phyloP scores from a whole-genome alignment of 1,284 basidiomycete species.

The Puccinia coronata region DNA sequence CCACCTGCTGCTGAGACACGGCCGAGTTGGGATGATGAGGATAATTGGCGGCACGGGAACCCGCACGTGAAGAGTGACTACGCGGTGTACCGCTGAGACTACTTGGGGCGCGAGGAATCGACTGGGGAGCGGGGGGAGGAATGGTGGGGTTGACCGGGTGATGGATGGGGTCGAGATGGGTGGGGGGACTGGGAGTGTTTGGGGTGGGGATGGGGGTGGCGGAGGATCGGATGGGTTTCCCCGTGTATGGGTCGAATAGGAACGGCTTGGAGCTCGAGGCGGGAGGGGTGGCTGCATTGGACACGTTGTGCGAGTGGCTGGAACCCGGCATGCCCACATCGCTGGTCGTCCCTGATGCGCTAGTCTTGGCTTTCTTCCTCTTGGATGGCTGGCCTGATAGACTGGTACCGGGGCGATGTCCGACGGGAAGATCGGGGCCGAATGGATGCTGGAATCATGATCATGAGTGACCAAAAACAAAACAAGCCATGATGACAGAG shows the following conservation, averaged over 20 bases:
- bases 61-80: constrained; percentile 11
- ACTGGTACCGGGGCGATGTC: constrained; percentile 23
- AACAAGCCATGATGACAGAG: neutral
- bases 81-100: constrained; percentile 21
- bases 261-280: constrained; percentile 28
- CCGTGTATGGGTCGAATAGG: constrained; percentile 42
- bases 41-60: neutral
- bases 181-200: constrained; percentile 27
- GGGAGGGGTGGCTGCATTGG: constrained; percentile 26
- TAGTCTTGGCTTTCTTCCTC: constrained; percentile 24
- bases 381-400: constrained; percentile 23
- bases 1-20: constrained; percentile 1
- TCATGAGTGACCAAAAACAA: neutral
- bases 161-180: constrained; percentile 7
- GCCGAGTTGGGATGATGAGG: constrained; percentile 22
- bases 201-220: neutral
- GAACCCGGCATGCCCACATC: neutral
- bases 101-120: neutral
- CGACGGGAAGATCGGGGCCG: constrained; percentile 23
- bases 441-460: constrained; percentile 37
- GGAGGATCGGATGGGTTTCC: constrained; percentile 15
- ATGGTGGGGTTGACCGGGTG: neutral
- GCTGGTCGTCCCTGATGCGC: neutral
- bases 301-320: constrained; percentile 1
- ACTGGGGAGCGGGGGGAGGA: neutral